Percentiles rank a stretch among this genome's conserved stretches.
phyloP scores from a whole-genome alignment of 352 stramenopile species.

The Globisporangium paroecandrum region DNA sequence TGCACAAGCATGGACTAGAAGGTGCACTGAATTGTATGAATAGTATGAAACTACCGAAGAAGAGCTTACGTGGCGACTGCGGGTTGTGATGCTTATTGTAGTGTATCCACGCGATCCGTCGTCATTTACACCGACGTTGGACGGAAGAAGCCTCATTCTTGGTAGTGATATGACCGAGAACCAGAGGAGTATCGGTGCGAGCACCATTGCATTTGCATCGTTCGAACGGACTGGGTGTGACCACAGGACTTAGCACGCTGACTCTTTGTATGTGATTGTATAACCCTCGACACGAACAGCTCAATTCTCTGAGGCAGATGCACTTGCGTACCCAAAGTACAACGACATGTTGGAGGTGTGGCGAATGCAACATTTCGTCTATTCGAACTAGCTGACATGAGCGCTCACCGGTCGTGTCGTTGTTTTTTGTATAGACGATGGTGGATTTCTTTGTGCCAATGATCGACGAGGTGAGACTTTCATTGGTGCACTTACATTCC shows the following conservation, averaged over 20 bases:
- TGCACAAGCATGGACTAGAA: slow-evolving; percentile 73
- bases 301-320: slow-evolving; percentile 81
- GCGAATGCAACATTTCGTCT: not conserved
- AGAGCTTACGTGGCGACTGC: not conserved
- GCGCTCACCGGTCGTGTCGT: not conserved
- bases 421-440: slow-evolving; percentile 39
- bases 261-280: not conserved
- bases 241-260: not conserved
- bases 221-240: not conserved
- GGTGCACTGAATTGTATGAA: slow-evolving; percentile 27
- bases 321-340: slow-evolving; percentile 79
- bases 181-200: slow-evolving; percentile 70
- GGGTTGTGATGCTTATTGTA: slow-evolving; percentile 15
- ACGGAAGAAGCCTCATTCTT: slow-evolving; percentile 76
- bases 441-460: slow-evolving; percentile 81
- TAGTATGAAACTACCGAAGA: not conserved
- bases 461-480: slow-evolving; percentile 66
- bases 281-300: slow-evolving; percentile 25
- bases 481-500: not conserved
- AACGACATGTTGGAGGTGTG: slow-evolving; percentile 72
- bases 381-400: not conserved
- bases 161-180: slow-evolving; percentile 72
- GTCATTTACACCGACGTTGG: slow-evolving; percentile 85
- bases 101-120: slow-evolving; percentile 79
- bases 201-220: not conserved